Conservation (phyloP, 495 filamentous ascomycete genomes). For the Halenospora varia region DNA sequence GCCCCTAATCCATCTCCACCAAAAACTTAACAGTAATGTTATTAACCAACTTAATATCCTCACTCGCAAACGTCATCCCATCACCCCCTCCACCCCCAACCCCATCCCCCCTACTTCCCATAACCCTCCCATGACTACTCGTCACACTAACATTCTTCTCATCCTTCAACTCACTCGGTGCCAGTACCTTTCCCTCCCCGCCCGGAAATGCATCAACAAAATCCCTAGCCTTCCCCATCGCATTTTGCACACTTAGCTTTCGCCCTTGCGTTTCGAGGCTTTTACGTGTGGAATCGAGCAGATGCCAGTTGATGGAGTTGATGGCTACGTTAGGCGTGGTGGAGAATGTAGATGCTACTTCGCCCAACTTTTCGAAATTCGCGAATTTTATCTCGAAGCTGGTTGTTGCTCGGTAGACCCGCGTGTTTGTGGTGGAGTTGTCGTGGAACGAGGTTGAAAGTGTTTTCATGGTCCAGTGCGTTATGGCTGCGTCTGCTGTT, state of each 20-base stretch:
- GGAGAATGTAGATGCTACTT: not conserved
- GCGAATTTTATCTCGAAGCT: not conserved
- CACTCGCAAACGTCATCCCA: not conserved
- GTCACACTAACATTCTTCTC: not conserved
- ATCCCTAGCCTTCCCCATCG: not conserved
- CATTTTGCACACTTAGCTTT: not conserved
- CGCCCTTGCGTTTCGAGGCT: not conserved
- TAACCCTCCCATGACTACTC: not conserved
- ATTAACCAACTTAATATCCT: not conserved
- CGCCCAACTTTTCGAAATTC: not conserved
- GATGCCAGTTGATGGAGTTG: not conserved
- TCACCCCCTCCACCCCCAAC: not conserved
- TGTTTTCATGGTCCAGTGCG: not conserved
- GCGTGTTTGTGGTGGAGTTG: not conserved
- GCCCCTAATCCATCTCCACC: not conserved
- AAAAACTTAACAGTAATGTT: not conserved
- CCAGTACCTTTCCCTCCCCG: not conserved
- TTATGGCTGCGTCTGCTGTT: not conserved
- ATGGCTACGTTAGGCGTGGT: not conserved
- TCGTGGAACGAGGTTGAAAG: not conserved
- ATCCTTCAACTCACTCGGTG: not conserved
- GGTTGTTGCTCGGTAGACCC: not conserved
- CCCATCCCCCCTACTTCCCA: not conserved
- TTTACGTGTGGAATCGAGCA: not conserved
- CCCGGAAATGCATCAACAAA: not conserved